These are phyloP conservation scores for Sporothrix inflata DNA, from an alignment of 2,329 filamentous ascomycete species.

Conservation along the genomic window DNA sequence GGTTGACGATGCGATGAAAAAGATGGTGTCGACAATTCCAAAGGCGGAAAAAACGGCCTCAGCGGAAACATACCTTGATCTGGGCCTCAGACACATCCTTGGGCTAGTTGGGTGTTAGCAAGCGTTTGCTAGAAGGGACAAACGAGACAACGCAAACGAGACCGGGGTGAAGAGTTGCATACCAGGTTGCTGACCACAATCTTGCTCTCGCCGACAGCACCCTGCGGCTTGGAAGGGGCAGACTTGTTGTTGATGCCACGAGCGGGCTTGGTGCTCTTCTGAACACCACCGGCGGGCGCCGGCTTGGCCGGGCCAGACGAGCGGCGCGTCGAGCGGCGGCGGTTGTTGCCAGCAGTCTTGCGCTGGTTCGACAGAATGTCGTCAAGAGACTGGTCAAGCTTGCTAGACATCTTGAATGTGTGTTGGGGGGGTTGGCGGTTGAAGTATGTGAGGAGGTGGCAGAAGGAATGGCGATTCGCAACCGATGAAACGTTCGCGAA, in stretches of 20 bases:
- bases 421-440: background rate
- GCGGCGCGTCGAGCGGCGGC: constrained; percentile 56
- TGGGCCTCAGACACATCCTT: constrained; percentile 94
- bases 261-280: constrained; percentile 70
- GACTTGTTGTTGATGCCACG: constrained; percentile 64
- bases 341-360: constrained; percentile 54
- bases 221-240: constrained; percentile 65
- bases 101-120: constrained; percentile 68
- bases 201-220: constrained; percentile 77
- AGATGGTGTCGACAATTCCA: constrained; percentile 68
- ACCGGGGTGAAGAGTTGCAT: constrained; percentile 47
- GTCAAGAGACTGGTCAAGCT: constrained; percentile 96
- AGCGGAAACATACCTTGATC: constrained; percentile 99
- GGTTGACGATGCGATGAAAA: constrained; percentile 33
- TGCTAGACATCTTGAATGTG: constrained; percentile 75
- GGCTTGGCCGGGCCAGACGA: constrained; percentile 58
- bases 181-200: constrained; percentile 99
- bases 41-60: constrained; percentile 66
- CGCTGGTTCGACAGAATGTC: constrained; percentile 87
- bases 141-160: background rate
- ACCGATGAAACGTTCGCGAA: constrained; percentile 2
- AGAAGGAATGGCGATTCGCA: constrained; percentile 10
- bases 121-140: background rate
- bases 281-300: constrained; percentile 81
- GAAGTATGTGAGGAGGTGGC: background rate